phyloP scores from a whole-genome alignment of 495 filamentous ascomycete genomes.

The Durotheca rogersii region DNA sequence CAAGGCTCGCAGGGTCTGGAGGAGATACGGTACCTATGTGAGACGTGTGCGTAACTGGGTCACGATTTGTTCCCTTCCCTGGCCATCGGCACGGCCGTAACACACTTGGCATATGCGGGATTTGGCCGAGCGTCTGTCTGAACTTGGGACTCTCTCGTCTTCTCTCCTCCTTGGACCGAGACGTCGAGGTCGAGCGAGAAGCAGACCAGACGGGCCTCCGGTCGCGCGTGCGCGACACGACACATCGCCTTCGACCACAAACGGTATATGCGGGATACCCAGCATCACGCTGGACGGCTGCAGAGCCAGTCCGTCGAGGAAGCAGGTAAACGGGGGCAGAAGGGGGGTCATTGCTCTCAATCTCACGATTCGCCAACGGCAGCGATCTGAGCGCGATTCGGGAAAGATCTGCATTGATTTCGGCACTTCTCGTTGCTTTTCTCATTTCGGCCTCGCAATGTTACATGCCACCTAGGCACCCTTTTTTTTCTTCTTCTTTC shows the following conservation, averaged over 20 bases:
- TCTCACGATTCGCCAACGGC: conserved; percentile 25
- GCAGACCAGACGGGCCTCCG: background rate
- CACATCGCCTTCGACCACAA: too few relatives aligned
- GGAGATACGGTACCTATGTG: too few relatives aligned
- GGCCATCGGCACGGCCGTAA: conserved; percentile 17
- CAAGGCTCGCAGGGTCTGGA: too few relatives aligned
- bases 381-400: conserved; percentile 16
- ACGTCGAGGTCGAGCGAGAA: conserved; percentile 1
- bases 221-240: too few relatives aligned
- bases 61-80: conserved; percentile 2
- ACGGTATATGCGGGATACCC: conserved; percentile 2
- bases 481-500: too few relatives aligned
- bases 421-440: conserved; percentile 34
- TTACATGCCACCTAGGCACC: conserved; percentile 31
- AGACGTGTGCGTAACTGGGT: conserved; percentile 16
- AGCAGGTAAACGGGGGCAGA: too few relatives aligned
- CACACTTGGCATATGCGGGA: conserved; percentile 29
- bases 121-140: conserved; percentile 20
- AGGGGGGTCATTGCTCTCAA: too few relatives aligned
- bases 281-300: conserved; percentile 12
- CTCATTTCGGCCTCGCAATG: conserved; percentile 34
- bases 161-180: conserved; percentile 9
- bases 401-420: conserved; percentile 34
- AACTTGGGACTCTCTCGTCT: background rate
- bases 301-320: too few relatives aligned